Percentiles rank a stretch among this genome's conserved stretches.
Conservation (phyloP, 495 filamentous ascomycete species). For the Talaromyces wortmannii region DNA sequence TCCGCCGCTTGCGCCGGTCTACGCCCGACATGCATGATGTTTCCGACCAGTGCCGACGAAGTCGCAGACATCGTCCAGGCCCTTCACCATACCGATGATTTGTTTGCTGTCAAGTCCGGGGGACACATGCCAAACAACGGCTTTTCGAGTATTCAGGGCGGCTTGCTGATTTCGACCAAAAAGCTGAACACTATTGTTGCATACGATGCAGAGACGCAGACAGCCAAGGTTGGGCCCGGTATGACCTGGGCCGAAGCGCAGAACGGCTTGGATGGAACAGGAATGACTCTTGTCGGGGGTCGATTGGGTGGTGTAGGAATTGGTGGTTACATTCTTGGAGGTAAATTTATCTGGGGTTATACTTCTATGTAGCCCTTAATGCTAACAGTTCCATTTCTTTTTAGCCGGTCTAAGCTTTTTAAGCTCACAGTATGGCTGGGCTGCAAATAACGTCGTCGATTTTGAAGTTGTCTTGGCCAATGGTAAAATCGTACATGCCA, state of each 20-base stretch:
- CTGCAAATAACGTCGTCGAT: constrained; percentile 44
- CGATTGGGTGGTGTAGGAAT: constrained; percentile 31
- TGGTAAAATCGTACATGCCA: constrained; percentile 43
- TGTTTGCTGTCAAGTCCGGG: constrained; percentile 37
- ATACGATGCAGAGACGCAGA: constrained; percentile 26
- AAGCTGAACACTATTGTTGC: constrained; percentile 23
- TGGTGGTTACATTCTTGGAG: constrained; percentile 37
- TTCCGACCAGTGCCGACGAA: constrained; percentile 26
- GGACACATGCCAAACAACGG: constrained; percentile 39
- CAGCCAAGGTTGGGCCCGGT: constrained; percentile 32
- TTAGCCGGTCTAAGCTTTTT: constrained; percentile 42
- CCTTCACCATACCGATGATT: constrained; percentile 26
- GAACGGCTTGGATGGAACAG: constrained; percentile 23
- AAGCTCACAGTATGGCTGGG: constrained; percentile 51
- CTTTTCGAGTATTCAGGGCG: constrained; percentile 35
- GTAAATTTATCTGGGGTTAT: constrained; percentile 9
- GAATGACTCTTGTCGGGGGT: constrained; percentile 30
- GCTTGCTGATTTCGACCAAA: constrained; percentile 31
- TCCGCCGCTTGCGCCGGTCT: constrained; percentile 32
- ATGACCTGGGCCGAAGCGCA: constrained; percentile 32
- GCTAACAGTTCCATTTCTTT: background rate
- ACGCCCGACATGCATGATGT: constrained; percentile 32
- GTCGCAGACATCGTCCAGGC: constrained; percentile 29
- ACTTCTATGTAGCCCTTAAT: background rate
- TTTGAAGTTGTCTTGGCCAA: constrained; percentile 52